Evolutionary conservation across 305 asterid species (phyloP).

Genomic region (Solanum hybrid): DNA sequence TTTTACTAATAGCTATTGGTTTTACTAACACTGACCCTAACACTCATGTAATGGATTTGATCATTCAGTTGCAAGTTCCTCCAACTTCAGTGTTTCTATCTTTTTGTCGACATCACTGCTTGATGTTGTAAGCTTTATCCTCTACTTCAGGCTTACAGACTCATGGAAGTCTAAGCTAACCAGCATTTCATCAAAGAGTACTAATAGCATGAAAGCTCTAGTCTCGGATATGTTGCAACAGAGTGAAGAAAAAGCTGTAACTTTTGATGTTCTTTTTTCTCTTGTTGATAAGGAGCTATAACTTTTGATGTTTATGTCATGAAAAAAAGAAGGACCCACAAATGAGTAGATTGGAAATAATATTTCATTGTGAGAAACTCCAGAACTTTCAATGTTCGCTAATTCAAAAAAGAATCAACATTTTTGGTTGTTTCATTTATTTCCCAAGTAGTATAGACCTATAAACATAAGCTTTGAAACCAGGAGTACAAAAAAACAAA

Average conservation of each 20-base stretch:
- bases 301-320: neutral
- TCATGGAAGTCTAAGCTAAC: neutral
- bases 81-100: neutral
- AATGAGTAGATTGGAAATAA: neutral
- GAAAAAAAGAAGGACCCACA: neutral
- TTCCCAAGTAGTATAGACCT: neutral
- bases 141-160: neutral
- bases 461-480: neutral
- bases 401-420: neutral
- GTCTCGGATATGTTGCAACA: neutral
- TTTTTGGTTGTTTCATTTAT: neutral
- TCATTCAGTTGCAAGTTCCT: neutral
- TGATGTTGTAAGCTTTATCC: neutral
- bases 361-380: neutral
- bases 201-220: neutral
- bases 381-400: neutral
- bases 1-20: neutral
- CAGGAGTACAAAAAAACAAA: neutral
- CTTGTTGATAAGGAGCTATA: neutral
- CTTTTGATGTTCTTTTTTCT: neutral
- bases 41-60: neutral
- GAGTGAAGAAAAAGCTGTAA: neutral
- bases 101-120: neutral
- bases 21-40: neutral
- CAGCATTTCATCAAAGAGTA: neutral